Evolutionary conservation across 441 rosid genomes (phyloP).

Genomic region (Isatis lusitanica): DNA sequence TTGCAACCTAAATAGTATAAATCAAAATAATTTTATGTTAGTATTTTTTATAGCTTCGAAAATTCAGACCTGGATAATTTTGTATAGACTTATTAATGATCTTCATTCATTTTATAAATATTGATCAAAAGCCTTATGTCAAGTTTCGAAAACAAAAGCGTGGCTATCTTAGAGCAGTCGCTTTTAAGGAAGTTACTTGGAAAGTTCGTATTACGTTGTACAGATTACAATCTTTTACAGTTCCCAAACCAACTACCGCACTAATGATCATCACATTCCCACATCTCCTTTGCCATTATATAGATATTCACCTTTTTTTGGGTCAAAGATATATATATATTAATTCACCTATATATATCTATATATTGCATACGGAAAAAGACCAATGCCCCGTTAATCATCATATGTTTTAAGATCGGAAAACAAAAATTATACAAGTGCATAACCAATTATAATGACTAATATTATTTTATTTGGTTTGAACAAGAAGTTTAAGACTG

Average conservation of each 20-base stretch:
- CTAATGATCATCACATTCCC: not conserved
- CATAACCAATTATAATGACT: not conserved
- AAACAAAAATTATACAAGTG: not conserved
- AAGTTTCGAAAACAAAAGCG: constrained; percentile 9
- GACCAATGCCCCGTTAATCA: not conserved
- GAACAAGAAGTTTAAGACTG: too few relatives aligned
- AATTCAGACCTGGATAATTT: not conserved
- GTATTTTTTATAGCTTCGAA: not conserved
- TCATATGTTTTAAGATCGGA: not conserved
- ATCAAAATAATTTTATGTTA: not conserved
- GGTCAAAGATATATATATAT: too few relatives aligned
- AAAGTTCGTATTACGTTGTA: constrained; percentile 7
- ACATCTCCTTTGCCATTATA: not conserved
- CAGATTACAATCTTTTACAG: not conserved
- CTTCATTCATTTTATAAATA: not conserved
- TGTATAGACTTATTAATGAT: not conserved
- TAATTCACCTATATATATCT: too few relatives aligned
- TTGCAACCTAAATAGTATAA: not conserved
- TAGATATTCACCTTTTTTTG: too few relatives aligned
- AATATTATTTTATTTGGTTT: not conserved
- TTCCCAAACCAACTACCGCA: constrained; percentile 3
- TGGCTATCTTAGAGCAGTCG: constrained; percentile 1
- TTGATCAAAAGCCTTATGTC: constrained; percentile 6
- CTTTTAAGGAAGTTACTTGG: constrained; percentile 28
- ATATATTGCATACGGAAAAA: not conserved